phyloP scores from a whole-genome alignment of 1,284 basidiomycete species.

The Malassezia nana region DNA sequence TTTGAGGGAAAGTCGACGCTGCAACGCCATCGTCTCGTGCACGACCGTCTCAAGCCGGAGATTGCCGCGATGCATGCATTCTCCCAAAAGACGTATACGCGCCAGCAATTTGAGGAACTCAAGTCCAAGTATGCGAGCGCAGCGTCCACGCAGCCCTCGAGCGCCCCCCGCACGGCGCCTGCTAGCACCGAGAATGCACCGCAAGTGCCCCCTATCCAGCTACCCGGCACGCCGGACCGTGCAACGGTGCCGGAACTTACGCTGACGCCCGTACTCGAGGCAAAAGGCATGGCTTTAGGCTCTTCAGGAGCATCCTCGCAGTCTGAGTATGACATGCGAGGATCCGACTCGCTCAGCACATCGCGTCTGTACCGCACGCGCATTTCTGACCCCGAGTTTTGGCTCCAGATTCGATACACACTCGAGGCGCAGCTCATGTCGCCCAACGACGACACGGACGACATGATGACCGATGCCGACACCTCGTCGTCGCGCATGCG shows the following conservation, averaged over 20 bases:
- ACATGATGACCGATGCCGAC: slow-evolving; percentile 3
- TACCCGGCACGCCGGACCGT: slow-evolving; percentile 22
- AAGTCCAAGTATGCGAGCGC: slow-evolving; percentile 6
- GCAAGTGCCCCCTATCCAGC: slow-evolving; percentile 18
- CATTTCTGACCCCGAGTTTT: slow-evolving; percentile 35
- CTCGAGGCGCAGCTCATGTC: slow-evolving; percentile 34
- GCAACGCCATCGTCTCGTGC: slow-evolving; percentile 48
- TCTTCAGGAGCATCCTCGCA: slow-evolving; percentile 11
- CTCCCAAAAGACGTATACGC: slow-evolving; percentile 48
- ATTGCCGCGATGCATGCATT: slow-evolving; percentile 51
- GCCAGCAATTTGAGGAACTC: slow-evolving; percentile 26
- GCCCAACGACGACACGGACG: not conserved
- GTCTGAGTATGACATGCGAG: slow-evolving; percentile 9
- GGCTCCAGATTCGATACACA: slow-evolving; percentile 30
- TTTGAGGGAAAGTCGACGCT: slow-evolving; percentile 43
- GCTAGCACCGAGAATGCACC: slow-evolving; percentile 6
- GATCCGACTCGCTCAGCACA: slow-evolving; percentile 24
- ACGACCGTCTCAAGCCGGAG: slow-evolving; percentile 50
- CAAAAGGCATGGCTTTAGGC: not conserved
- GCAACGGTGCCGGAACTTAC: slow-evolving; percentile 42
- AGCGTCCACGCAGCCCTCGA: slow-evolving; percentile 1
- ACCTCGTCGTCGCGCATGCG: slow-evolving; percentile 8
- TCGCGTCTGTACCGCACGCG: slow-evolving; percentile 33
- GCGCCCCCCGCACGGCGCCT: not conserved
- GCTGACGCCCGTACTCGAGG: slow-evolving; percentile 38